Base-by-base conservation (phyloP, 2,329 filamentous ascomycete genomes). In the Coniella lustricola region DNA sequence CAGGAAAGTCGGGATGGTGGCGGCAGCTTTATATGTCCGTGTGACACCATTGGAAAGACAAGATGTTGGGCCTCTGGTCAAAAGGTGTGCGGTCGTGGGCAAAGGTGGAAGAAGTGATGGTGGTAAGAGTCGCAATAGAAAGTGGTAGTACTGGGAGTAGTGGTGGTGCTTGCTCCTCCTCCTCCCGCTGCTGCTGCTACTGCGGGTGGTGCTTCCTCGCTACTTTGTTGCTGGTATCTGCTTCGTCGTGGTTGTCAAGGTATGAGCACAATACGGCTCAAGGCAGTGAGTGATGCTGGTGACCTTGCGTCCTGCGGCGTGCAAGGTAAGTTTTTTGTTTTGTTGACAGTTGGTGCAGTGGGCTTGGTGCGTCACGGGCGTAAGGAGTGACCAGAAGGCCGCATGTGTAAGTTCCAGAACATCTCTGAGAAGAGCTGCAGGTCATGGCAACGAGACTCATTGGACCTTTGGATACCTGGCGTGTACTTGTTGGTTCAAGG, bases 361-460 rank as follows among this genome's bases (percentile, higher is more conserved):
- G 50, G 47, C 50, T 52, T 44, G 46, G 47, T 52, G 49, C 50
- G 50, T 52, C 50, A 47, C 40, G 39, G 22, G 40, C 38, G 34
- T 36, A 33, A 35, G n/a, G 47, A 33, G 34, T 37, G 47, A 31
- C 42, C 50, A 46, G 20, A 36, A 46, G 50, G 46, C 38, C 31
- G 50, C 43, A 42, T 46, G n/a, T 20, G 32, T n/a, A n/a, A 43
- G 21, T 39, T 44, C 25, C 40, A 25, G 36, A 18, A 35, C 18
- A 46, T 32, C 36, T 39, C 36, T 34, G 44, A 36, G 39, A 33
- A 40, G 12, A 44, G 13, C 36, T 34, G 16, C 22, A 34, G 20
- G 41, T 31, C 37, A 43, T 25, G 38, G 37, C 43, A 52, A 35
- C 18, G 46, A 52, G 31, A 34, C 29, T 36, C 29, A 17, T 43